Evolutionary conservation across 257 asterid genomes (phyloP).

Genomic region (Salvia miltiorrhiza): DNA sequence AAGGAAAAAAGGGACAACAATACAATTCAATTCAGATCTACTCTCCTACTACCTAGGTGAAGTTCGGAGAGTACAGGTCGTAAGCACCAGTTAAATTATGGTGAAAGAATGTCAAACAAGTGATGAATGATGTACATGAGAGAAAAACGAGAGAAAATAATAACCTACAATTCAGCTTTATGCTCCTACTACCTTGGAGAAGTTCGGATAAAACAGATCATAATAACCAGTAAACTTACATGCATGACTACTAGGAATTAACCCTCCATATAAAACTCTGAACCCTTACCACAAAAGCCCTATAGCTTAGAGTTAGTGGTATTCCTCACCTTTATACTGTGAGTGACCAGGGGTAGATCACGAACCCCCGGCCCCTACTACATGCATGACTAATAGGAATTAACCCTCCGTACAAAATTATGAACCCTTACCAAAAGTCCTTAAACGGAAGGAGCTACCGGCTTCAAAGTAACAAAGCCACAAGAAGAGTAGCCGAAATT

Average conservation of each 20-base stretch:
- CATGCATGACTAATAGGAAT: neutral
- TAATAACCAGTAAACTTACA: neutral
- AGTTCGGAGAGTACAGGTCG: neutral
- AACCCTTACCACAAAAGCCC: too few relatives aligned
- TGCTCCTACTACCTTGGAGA: neutral
- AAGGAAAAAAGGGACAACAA: neutral
- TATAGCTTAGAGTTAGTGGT: too few relatives aligned
- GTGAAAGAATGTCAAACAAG: neutral
- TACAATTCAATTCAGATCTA: neutral
- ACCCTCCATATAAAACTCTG: neutral
- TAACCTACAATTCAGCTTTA: neutral
- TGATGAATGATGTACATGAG: neutral
- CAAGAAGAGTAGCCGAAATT: neutral
- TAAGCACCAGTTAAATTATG: neutral
- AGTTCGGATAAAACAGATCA: neutral
- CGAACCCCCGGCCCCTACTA: too few relatives aligned
- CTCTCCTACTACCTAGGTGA: neutral
- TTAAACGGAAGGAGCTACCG: too few relatives aligned
- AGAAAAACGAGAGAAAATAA: neutral
- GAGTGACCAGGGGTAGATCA: too few relatives aligned
- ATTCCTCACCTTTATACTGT: too few relatives aligned
- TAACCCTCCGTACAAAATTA: neutral
- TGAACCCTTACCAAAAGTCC: too few relatives aligned
- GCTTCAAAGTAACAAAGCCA: too few relatives aligned
- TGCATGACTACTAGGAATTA: neutral